Base-by-base conservation (phyloP, 2,329 filamentous ascomycete genomes). In the Coccinonectria pachysandricola region DNA sequence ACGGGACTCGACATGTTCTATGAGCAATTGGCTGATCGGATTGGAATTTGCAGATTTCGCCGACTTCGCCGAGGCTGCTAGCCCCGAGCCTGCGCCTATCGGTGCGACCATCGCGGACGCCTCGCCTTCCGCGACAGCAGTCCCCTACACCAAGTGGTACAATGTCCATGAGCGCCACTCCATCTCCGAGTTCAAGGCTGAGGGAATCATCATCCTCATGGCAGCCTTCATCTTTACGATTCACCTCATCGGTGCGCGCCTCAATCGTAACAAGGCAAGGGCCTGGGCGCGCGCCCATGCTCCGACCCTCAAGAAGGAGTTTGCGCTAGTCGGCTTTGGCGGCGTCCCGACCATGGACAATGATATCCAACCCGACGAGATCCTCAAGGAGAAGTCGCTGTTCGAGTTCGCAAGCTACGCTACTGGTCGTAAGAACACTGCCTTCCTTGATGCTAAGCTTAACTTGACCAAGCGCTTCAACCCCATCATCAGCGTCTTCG, bases 141-240 rank as follows among this genome's bases (percentile, higher is more conserved):
- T 65, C 14, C 81, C 83, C 9, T 95, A 80, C 57, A 94, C 86
- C 26, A 85, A 84, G 65, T 98, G 91, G 91, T 98, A 96, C 63
- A 85, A 86, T 30, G 66, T 96, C 35, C 91, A 93, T 70, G 87
- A 96, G 70, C 85, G 91, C 49, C 77, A 87, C 48, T 76, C 76
- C 14, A 62, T 79, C 34, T 69, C 68, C 48, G 91, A 98, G 55
- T 98, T 98, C 68, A 76, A 76, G 59, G 71, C 79, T 46, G 91
- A 98, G 62, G 79, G 82, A 33, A 62, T 86, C 53, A 81, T 98
- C 46, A 61, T 95, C 34, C 70, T 72, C 17, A 65, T 86, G 48
- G 73, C 95, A 43, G 49, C 77, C 28, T 40, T 93, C 27, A 71
- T 95, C 39, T 65, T 95, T 39, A 52, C 77, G 21, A 62, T 93